Evolutionary conservation across 495 filamentous ascomycete genomes (phyloP), one percentile per base, ranked within the genome.

Genomic region (Stereocaulon alpinum): DNA sequence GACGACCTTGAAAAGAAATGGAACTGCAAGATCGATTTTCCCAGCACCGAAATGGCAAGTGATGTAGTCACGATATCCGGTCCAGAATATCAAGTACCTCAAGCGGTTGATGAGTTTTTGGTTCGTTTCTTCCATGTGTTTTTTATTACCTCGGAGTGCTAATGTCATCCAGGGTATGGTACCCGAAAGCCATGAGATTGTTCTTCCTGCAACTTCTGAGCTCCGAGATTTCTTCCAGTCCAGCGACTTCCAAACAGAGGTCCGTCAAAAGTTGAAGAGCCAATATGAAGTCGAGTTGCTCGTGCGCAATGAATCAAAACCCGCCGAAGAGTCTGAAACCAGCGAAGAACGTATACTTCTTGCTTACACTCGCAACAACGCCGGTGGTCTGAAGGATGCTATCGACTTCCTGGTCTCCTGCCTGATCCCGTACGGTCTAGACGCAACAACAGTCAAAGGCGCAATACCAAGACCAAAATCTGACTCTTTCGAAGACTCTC

Each of bases 21-120:
- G 88, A 96, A 96, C 69, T 96, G 93, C 83, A 96, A 96, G 75
- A 88, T 97, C 66, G 84, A 88, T 63, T 97, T 97, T 69, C 94
- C 93, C 12, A 95, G 89, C 72, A 96, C 93, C 18, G 93, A 99
- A 71, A 86, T 90, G 72, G 94, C 93, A 30, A 97, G 91, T 69
- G 94, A 99, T 72, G 84, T 92, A 66, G 88, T 99, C 62, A 92
- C 86, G 7, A 90, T 97, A 59, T 91, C 91, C 45, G 93, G 93
- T 17, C 93, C 93, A 15, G 90, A 96, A 73, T 97, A 93, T 79
- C 91, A 96, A 79, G 89, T 97, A 44, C 91, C 94, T 61, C 84
- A 91, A 67, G 94, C 89, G 61, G 91, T 95, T 60, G 92, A 99
- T 70, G 89, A 89, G 68, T 88, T 99, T 64, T 72, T 99, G 73